A percentile compares a stretch with the other conserved stretches of the same genome.
Conservation (phyloP, 345 rosid genomes). For the Murraya paniculata region DNA sequence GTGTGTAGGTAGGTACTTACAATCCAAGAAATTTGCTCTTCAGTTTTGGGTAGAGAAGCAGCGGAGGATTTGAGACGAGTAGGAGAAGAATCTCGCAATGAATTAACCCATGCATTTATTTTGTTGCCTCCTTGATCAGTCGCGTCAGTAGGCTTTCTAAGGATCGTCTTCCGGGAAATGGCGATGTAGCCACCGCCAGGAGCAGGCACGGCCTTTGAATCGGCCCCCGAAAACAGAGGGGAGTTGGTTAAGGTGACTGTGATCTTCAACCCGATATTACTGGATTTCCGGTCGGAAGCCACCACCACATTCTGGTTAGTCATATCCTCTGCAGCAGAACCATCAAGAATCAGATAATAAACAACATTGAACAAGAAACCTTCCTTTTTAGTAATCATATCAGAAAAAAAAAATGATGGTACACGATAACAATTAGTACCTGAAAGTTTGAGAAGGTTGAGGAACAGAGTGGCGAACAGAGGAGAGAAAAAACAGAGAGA, state of each 20-base stretch:
- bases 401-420: background rate
- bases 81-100: conserved; percentile 92
- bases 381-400: background rate
- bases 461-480: conserved; percentile 23
- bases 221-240: conserved; percentile 34
- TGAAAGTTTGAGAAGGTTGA: conserved; percentile 1
- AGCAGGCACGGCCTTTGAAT: conserved; percentile 27
- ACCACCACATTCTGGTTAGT: conserved; percentile 69
- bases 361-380: background rate
- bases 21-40: conserved; percentile 51
- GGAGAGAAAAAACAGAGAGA: conserved; percentile 16
- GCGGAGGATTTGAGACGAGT: conserved; percentile 53
- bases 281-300: conserved; percentile 45
- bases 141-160: conserved; percentile 41
- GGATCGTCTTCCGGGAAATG: conserved; percentile 35
- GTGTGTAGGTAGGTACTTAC: conserved; percentile 35
- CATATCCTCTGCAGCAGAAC: conserved; percentile 29
- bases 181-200: conserved; percentile 31
- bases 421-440: background rate
- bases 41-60: conserved; percentile 32
- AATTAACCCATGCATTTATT: conserved; percentile 63
- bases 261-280: conserved; percentile 34
- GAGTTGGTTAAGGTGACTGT: conserved; percentile 42
- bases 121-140: conserved; percentile 32
- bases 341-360: background rate